Percentiles rank a stretch among this genome's conserved stretches.
Evolutionary conservation across 257 asterid species (phyloP).

Genomic region (Nyctanthes arbortristis): DNA sequence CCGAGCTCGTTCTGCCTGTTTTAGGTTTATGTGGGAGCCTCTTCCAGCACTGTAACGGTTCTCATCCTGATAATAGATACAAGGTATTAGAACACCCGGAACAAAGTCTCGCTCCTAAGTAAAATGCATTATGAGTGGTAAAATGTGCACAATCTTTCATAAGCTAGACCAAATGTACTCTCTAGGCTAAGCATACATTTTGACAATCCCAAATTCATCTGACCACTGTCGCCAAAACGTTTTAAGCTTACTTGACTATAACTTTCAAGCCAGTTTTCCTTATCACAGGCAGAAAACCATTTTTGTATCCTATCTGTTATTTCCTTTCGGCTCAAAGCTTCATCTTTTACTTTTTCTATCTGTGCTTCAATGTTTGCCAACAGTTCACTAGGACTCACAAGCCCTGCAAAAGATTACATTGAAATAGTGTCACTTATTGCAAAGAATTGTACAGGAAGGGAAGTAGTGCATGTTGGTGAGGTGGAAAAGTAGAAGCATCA

Average conservation of each 20-base stretch:
- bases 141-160: no score
- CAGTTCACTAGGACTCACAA: conserved; percentile 90
- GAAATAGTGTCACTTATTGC: background rate
- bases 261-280: conserved; percentile 94
- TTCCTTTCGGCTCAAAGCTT: conserved; percentile 82
- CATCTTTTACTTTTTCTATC: conserved; percentile 66
- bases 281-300: conserved; percentile 95
- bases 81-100: background rate
- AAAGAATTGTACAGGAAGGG: background rate
- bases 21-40: conserved; percentile 85
- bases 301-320: conserved; percentile 76
- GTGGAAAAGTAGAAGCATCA: background rate
- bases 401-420: conserved; percentile 57
- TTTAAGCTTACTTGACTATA: conserved; percentile 63
- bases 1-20: conserved; percentile 94
- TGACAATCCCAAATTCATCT: conserved; percentile 2
- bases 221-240: background rate
- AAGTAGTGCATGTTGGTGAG: background rate
- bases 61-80: conserved; percentile 49
- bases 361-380: conserved; percentile 81
- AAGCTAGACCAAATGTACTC: background rate
- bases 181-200: background rate
- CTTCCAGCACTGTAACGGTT: conserved; percentile 92
- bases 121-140: no score
- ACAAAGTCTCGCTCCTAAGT: no score